Evolutionary conservation across 1,284 basidiomycete species (phyloP), one percentile per base, ranked within the genome.

Genomic region (Cronartium ribicola): DNA sequence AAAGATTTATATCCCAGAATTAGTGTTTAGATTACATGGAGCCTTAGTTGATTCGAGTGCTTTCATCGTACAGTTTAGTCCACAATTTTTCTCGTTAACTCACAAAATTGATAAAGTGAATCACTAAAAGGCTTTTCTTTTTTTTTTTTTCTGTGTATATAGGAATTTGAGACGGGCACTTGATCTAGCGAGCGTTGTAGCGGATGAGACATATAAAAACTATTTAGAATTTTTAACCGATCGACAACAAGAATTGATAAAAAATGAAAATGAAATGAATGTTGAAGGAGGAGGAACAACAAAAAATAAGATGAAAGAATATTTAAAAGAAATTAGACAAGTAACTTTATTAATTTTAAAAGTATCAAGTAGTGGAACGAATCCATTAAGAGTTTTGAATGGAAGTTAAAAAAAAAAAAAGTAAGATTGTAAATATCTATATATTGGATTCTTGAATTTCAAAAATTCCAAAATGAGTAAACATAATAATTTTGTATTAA

Each of bases 1-100:
- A 41, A 89, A 92, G 78, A 88, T 94, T 46, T 95, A 91, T 82
- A 85, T 98, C 20, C 95, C 94, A 0, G 93, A 97, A 80, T 85
- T 98, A 48, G 87, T 98, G 77, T 85, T 97, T 76, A 88, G 91
- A 22, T 83, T 98, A 17, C 94, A 98, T 80, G 83, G 85, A 41
- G 83, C 89, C 73, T 84, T 98, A 13, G 86, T 88, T 76, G 83
- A 85, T 46, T 90, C 92, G 5, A 84, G 88, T 20, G 80, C 83
- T 5, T 83, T 86, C 14, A 84, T 94, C 59, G 87, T 89, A 11
- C 84, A 85, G 90, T 94, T 40, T 17, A n/a, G n/a, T 41, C 29
- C 22, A 20, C n/a, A 44, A 55, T 14, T 29, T 57, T 69, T 29
- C 11, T 48, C 29, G 10, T 66, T 41, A 5, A 65, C 36, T 51